A percentile compares a stretch with the other conserved stretches of the same genome.
phyloP scores from a whole-genome alignment of 148 eudicot genomes.

The Agrostemma githago region DNA sequence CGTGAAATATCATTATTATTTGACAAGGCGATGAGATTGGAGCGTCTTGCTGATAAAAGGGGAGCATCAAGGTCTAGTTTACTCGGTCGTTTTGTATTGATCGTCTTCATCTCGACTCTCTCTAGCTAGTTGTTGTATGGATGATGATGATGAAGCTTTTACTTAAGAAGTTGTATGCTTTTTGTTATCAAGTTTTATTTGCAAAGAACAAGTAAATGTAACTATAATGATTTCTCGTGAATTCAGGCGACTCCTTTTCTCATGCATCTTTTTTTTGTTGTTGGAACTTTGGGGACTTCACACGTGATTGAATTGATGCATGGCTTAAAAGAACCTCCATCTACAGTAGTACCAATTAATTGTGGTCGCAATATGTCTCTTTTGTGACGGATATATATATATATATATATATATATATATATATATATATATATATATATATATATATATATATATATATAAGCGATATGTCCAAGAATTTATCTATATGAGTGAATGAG shows the following conservation, averaged over 20 bases:
- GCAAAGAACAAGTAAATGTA: constrained; percentile 12
- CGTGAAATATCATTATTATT: constrained; percentile 4
- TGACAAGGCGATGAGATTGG: constrained; percentile 13
- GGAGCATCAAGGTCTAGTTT: constrained; percentile 59
- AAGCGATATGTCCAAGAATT: no score
- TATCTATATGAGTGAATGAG: no score
- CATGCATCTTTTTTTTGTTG: constrained; percentile 11
- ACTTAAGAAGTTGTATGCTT: neutral
- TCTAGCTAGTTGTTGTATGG: neutral
- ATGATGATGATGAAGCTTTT: neutral
- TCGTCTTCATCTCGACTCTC: constrained; percentile 14
- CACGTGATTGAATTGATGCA: constrained; percentile 13
- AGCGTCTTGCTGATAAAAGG: constrained; percentile 49
- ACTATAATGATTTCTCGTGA: constrained; percentile 22
- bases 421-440: no score
- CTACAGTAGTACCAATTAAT: neutral
- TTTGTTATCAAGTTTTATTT: constrained; percentile 9
- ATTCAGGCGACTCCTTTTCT: neutral
- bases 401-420: no score
- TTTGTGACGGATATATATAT: no score
- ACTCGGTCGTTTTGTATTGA: constrained; percentile 31
- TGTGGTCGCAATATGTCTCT: constrained; percentile 8
- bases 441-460: no score
- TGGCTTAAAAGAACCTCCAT: constrained; percentile 3
- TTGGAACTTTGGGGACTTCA: constrained; percentile 15